These are phyloP conservation scores for Papiliotrema flavescens DNA, from an alignment of 1,284 basidiomycete species.

Conservation along the genomic window DNA sequence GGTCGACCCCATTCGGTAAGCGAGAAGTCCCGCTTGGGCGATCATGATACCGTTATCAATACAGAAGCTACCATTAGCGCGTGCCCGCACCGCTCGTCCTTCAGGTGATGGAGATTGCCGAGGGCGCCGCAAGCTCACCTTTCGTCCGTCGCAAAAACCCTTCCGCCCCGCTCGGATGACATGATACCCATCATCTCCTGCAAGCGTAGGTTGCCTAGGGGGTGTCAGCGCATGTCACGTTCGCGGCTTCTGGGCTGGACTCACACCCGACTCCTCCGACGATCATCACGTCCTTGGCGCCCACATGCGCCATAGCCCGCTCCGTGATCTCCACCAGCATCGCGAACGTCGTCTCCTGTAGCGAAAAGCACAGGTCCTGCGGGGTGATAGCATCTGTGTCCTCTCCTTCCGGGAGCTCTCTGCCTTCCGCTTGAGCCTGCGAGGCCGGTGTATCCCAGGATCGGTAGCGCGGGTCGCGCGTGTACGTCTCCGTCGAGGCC, in stretches of 20 bases:
- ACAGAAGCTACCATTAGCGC: slow-evolving; percentile 66
- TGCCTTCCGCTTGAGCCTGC: slow-evolving; percentile 2
- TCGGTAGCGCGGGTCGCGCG: slow-evolving; percentile 69
- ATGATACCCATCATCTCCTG: slow-evolving; percentile 99
- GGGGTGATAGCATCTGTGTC: slow-evolving; percentile 77
- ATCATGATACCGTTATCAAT: slow-evolving; percentile 99
- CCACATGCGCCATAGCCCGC: slow-evolving; percentile 97
- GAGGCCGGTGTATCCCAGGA: slow-evolving; percentile 21
- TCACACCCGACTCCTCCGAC: slow-evolving; percentile 98
- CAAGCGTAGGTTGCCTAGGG: slow-evolving; percentile 78
- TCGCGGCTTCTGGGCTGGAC: slow-evolving; percentile 44
- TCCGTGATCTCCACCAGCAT: slow-evolving; percentile 99
- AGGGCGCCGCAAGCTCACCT: slow-evolving; percentile 55
- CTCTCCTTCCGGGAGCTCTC: neutral
- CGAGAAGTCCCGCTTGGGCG: slow-evolving; percentile 91
- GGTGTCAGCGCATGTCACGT: slow-evolving; percentile 1
- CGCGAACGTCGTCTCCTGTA: slow-evolving; percentile 96
- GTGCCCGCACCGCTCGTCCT: no score
- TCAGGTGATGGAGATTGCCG: neutral
- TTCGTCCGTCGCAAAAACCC: slow-evolving; percentile 94
- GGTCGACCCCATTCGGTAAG: slow-evolving; percentile 83
- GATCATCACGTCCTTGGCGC: slow-evolving; percentile 91
- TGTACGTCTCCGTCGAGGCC: slow-evolving; percentile 83
- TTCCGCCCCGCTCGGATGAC: slow-evolving; percentile 83
- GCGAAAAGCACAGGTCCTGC: slow-evolving; percentile 90